phyloP scores from a whole-genome alignment of 805 yeast species.

The Yarrowia porcina region DNA sequence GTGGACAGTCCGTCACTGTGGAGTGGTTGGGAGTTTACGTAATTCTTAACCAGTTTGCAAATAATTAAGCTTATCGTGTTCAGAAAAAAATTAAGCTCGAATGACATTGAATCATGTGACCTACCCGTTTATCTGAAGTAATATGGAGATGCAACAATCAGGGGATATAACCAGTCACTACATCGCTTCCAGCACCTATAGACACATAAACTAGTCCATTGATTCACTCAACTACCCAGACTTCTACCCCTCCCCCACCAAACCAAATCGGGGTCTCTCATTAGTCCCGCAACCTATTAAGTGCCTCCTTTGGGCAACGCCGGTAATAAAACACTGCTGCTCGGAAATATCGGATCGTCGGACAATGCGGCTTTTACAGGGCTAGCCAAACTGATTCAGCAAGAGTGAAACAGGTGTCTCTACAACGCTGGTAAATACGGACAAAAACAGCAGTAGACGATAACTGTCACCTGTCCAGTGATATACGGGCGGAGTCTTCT shows the following conservation, averaged over 20 bases:
- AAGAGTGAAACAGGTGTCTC: background rate
- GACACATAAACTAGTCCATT: too few relatives aligned
- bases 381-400: background rate
- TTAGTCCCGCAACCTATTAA: slow-evolving; percentile 20
- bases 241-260: background rate
- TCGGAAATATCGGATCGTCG: slow-evolving; percentile 16
- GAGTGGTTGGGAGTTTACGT: background rate
- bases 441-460: too few relatives aligned
- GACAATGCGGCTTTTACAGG: slow-evolving; percentile 17
- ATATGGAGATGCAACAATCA: too few relatives aligned
- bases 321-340: background rate
- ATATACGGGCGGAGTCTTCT: background rate
- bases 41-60: background rate
- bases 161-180: too few relatives aligned
- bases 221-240: background rate
- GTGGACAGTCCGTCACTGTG: background rate
- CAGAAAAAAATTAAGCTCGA: background rate
- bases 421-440: too few relatives aligned
- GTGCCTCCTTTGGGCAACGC: slow-evolving; percentile 19
- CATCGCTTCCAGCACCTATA: too few relatives aligned
- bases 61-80: slow-evolving; percentile 4
- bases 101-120: background rate
- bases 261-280: background rate
- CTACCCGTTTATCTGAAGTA: background rate
- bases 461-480: too few relatives aligned